Conservation (phyloP, 768 basidiomycete genomes). For the Tephrocybe rancida region DNA sequence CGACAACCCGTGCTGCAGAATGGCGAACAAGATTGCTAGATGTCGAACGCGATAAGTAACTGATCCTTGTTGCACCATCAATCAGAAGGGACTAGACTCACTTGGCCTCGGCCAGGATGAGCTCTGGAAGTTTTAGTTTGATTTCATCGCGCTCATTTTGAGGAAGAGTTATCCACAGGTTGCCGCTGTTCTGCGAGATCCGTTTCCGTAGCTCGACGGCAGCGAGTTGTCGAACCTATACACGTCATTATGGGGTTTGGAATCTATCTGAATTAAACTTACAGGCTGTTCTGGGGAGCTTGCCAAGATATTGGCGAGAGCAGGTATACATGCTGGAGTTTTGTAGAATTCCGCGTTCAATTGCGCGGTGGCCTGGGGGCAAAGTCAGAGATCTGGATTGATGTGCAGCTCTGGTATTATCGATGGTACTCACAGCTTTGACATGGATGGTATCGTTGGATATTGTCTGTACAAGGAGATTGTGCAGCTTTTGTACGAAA, state of each 20-base stretch:
- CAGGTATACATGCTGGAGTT: slow-evolving; percentile 86
- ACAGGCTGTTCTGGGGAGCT: slow-evolving; percentile 85
- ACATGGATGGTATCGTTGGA: slow-evolving; percentile 88
- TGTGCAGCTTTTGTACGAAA: slow-evolving; percentile 82
- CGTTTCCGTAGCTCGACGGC: slow-evolving; percentile 97
- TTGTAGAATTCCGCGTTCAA: slow-evolving; percentile 95
- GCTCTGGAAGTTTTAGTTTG: slow-evolving; percentile 79
- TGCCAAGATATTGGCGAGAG: slow-evolving; percentile 84
- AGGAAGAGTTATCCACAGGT: slow-evolving; percentile 77
- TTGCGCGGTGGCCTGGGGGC: slow-evolving; percentile 78
- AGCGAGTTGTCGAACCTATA: slow-evolving; percentile 92
- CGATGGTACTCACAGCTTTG: slow-evolving; percentile 70
- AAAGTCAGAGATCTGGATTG: slow-evolving; percentile 6
- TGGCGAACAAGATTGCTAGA: slow-evolving; percentile 87
- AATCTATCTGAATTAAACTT: slow-evolving; percentile 34
- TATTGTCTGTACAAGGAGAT: slow-evolving; percentile 82
- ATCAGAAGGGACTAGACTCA: slow-evolving; percentile 36
- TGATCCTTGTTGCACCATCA: slow-evolving; percentile 13
- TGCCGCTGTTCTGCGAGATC: slow-evolving; percentile 75
- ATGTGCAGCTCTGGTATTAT: neutral
- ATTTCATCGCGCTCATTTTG: slow-evolving; percentile 76
- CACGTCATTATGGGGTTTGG: slow-evolving; percentile 1
- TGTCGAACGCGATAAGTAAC: slow-evolving; percentile 17
- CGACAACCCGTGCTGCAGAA: slow-evolving; percentile 89
- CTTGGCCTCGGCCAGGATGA: slow-evolving; percentile 80